Evolutionary conservation across 2,329 filamentous ascomycete species (phyloP).

Genomic region (Cercospora sp.): DNA sequence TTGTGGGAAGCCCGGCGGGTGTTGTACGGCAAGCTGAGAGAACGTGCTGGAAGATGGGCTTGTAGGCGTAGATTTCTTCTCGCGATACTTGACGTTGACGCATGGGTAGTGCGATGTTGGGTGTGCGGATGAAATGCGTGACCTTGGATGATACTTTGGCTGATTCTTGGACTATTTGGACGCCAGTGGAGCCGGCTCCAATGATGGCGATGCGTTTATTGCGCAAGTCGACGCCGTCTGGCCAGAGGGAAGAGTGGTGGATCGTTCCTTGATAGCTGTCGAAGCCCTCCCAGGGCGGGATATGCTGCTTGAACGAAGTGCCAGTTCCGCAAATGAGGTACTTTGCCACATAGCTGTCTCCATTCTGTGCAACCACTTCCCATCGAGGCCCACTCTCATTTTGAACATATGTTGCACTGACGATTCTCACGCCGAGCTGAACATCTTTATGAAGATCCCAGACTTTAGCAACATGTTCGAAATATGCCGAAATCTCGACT

Average conservation of each 20-base stretch:
- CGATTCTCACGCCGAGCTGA: conserved; percentile 44
- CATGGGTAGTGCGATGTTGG: conserved; percentile 66
- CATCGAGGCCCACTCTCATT: neutral
- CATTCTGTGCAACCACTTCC: neutral
- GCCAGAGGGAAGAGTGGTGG: neutral
- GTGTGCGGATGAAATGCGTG: conserved; percentile 65
- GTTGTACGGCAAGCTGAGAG: neutral
- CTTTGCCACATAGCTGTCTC: neutral
- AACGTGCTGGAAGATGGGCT: neutral
- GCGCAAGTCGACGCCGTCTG: neutral
- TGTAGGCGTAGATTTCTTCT: conserved; percentile 30
- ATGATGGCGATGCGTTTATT: neutral
- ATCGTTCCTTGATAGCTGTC: neutral
- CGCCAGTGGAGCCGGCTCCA: conserved; percentile 33
- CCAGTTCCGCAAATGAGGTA: neutral
- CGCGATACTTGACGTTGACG: conserved; percentile 50
- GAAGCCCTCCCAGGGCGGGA: neutral
- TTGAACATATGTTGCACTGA: neutral
- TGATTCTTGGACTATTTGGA: conserved; percentile 41
- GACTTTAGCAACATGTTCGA: conserved; percentile 60
- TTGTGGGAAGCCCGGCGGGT: neutral
- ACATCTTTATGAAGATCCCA: conserved; percentile 59
- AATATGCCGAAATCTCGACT: conserved; percentile 57
- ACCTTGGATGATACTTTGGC: conserved; percentile 42
- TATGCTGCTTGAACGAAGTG: neutral